Base-by-base conservation (phyloP, 2,329 filamentous ascomycete species). In the Epicoccum sorghinum region DNA sequence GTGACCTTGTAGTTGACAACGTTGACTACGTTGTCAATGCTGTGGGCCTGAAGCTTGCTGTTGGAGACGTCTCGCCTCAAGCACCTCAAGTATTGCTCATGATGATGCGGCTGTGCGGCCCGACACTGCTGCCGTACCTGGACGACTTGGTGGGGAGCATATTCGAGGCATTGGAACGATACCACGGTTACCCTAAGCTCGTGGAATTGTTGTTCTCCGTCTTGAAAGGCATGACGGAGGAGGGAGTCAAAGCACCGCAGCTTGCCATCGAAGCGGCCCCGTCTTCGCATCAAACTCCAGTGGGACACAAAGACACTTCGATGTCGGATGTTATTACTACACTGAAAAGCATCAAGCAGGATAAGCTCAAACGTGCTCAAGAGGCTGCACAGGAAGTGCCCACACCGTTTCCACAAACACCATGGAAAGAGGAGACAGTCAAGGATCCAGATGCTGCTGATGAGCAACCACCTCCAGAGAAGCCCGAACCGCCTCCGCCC, bases 11-110 rank as follows among this genome's bases (percentile, higher is more conserved):
- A 35, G 84, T 98, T 25, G 86, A 89, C 47, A 99, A 99, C 57
- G 93, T 91, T 13, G 95, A 99, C 74, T 99, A 99, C 72, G 89
- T 99, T 76, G 88, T 98, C 57, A 98, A 98, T 69, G 91, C 95
- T 0, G 86, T 99, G 13, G 91, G 90, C 0, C 77, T 98, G 56
- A 90, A 92, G 58, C 83, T 99, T 7, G 97, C 96, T 65, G 91
- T 90, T 0, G 91, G 97, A 60, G 92, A 97, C 60, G 88, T 98
- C 47, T 93, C 92, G 0, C 93, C 93, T 1, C 90, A 96, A 59
- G 92, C 91, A 3, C 92, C 93, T 3, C 89, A 93, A 62, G 95
- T 98, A 2, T 77, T 99, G 43, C 83, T 89, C 6, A 97, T 99
- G 93, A 96, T 98, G 90, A 87, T 98, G 56, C 87, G 85, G 24